phyloP scores from a whole-genome alignment of 2,329 filamentous ascomycete genomes.

The Colletotrichum chlorophyti region DNA sequence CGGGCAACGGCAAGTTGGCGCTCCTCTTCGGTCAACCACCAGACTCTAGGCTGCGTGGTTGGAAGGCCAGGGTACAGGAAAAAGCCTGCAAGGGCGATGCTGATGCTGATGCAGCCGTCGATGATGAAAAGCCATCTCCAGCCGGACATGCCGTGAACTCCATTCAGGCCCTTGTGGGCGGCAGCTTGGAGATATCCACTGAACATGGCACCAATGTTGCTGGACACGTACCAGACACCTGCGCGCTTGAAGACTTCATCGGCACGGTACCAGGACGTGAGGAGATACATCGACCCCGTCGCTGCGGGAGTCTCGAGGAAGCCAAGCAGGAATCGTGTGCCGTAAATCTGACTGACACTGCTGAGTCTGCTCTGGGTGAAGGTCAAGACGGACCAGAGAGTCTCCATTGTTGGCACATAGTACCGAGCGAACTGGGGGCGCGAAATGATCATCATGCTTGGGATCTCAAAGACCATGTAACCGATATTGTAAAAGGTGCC shows the following conservation, averaged over 20 bases:
- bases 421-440: conserved; percentile 25
- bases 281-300: conserved; percentile 33
- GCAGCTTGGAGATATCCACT: conserved; percentile 57
- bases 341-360: conserved; percentile 34
- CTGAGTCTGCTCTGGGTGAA: conserved; percentile 30
- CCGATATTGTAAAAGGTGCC: conserved; percentile 27
- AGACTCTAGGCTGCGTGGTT: conserved; percentile 38
- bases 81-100: conserved; percentile 55
- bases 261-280: conserved; percentile 39
- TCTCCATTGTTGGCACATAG: conserved; percentile 29
- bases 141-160: conserved; percentile 49
- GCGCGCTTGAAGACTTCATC: conserved; percentile 51
- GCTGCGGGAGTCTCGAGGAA: conserved; percentile 31
- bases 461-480: conserved; percentile 30
- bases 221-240: conserved; percentile 53
- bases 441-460: conserved; percentile 30
- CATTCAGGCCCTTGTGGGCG: conserved; percentile 55
- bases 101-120: conserved; percentile 57
- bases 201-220: conserved; percentile 55
- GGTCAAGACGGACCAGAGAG: conserved; percentile 28
- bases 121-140: conserved; percentile 61
- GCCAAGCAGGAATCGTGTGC: conserved; percentile 36
- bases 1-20: conserved; percentile 40
- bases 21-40: conserved; percentile 40
- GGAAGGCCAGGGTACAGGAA: conserved; percentile 47